Evolutionary conservation across 2,329 filamentous ascomycete genomes (phyloP).

Genomic region (Phoma sp.): DNA sequence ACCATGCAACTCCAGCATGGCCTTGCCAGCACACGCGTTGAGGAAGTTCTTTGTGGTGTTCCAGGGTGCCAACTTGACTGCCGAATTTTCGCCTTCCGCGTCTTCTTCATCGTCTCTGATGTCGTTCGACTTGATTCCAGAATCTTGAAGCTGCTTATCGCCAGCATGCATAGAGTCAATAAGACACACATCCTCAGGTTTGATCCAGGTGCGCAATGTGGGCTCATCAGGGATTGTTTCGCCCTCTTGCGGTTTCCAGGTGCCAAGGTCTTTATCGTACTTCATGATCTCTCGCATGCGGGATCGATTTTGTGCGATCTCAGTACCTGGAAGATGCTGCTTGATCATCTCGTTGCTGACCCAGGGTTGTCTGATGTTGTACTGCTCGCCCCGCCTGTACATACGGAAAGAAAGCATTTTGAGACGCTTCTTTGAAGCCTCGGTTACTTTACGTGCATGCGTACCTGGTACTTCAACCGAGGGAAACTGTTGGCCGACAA

Average conservation of each 20-base stretch:
- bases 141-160: slow-evolving; percentile 86
- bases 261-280: slow-evolving; percentile 86
- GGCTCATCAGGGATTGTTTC: slow-evolving; percentile 82
- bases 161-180: slow-evolving; percentile 98
- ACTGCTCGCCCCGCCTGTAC: slow-evolving; percentile 75
- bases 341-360: slow-evolving; percentile 72
- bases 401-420: slow-evolving; percentile 95
- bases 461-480: slow-evolving; percentile 91
- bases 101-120: slow-evolving; percentile 69
- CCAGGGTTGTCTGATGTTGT: slow-evolving; percentile 76
- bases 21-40: slow-evolving; percentile 90
- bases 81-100: slow-evolving; percentile 76
- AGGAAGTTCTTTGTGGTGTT: slow-evolving; percentile 96
- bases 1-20: slow-evolving; percentile 94
- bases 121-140: slow-evolving; percentile 77
- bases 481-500: slow-evolving; percentile 92
- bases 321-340: slow-evolving; percentile 86
- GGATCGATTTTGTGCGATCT: slow-evolving; percentile 92
- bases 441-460: slow-evolving; percentile 93
- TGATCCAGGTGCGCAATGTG: slow-evolving; percentile 84
- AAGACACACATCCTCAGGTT: slow-evolving; percentile 92
- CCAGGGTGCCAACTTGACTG: slow-evolving; percentile 93
- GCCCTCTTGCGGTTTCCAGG: slow-evolving; percentile 75
- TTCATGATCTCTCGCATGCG: slow-evolving; percentile 96
- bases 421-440: slow-evolving; percentile 93